phyloP scores from a whole-genome alignment of 108 stramenopile genomes.

The Ochromonas danica region DNA sequence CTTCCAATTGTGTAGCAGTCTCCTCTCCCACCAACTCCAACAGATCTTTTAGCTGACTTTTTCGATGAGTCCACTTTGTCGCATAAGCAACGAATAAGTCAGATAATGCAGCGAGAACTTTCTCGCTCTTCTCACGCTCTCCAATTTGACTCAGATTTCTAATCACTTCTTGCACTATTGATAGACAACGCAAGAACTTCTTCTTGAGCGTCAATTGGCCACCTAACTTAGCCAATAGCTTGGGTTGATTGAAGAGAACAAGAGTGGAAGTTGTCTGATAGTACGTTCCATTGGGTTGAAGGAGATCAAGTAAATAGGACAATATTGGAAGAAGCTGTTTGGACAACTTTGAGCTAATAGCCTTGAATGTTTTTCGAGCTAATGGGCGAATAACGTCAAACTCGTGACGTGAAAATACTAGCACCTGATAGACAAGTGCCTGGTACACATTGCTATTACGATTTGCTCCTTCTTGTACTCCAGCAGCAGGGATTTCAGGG shows the following conservation, averaged over 20 bases:
- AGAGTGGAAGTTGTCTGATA: neutral
- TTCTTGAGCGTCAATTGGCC: neutral
- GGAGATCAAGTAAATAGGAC: neutral
- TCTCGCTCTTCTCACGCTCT: slow-evolving; percentile 24
- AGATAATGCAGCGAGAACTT: neutral
- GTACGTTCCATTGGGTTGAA: neutral
- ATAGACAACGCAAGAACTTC: slow-evolving; percentile 10
- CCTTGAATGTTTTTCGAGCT: neutral
- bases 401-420: neutral
- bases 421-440: neutral
- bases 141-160: too few relatives aligned
- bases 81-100: slow-evolving; percentile 4
- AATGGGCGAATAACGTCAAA: slow-evolving; percentile 19
- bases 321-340: neutral
- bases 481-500: too few relatives aligned
- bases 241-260: neutral
- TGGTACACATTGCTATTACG: neutral
- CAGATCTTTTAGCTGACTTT: neutral
- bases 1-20: neutral
- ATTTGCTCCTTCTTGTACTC: too few relatives aligned
- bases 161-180: too few relatives aligned
- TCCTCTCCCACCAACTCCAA: neutral
- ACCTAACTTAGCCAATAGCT: neutral
- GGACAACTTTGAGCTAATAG: neutral
- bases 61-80: neutral